Evolutionary conservation across 306 rosid species (phyloP), one percentile per base, ranked within the genome.

Genomic region (Ormosia semicastrata): DNA sequence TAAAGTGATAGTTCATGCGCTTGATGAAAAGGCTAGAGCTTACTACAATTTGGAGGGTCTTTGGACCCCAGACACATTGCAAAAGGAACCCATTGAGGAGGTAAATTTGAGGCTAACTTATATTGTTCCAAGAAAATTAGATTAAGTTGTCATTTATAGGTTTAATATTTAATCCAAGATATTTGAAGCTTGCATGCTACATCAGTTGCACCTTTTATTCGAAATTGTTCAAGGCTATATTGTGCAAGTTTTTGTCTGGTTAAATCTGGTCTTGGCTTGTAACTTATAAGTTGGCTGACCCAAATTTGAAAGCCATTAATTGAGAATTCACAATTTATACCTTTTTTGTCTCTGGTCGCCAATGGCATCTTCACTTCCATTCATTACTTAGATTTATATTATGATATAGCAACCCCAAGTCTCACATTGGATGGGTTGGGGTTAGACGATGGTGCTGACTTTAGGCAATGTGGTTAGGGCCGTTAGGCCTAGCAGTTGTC

Each of bases 21-120:
- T 95, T 15, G 99, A 95, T 71, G 99, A 95, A 88, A 92, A 90
- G 54, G 99, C 99, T 43, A 93, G 99, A 84, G 89, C 89, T 53
- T 95, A 95, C 85, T 95, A 95, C 87, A 92, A 92, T 87, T 85
- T 95, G 88, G 99, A 95, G 88, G 63, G 79, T 60, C 93, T 95
- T 67, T 95, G 96, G 94, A 81, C 89, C 65, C 54, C 85, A 0
- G 84, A 83, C 80, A 72, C 88, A 41, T 58, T 89, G 39, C 91
- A 73, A 60, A 77, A 82, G 73, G 98, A 92, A 52, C 83, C 89
- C 43, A 47, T 62, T 58, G 90, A 71, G 91, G 97, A 71, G 92
- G 97, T 92, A 80, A 78, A 63, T 30, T 66, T 50, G 76, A 29
- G 11, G 49, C 81, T 53, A 34, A n/a, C 36, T 64, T 67, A 11